These are phyloP conservation scores for Colletotrichum sp. DNA, from an alignment of 2,329 filamentous ascomycete genomes.

Conservation along the genomic window DNA sequence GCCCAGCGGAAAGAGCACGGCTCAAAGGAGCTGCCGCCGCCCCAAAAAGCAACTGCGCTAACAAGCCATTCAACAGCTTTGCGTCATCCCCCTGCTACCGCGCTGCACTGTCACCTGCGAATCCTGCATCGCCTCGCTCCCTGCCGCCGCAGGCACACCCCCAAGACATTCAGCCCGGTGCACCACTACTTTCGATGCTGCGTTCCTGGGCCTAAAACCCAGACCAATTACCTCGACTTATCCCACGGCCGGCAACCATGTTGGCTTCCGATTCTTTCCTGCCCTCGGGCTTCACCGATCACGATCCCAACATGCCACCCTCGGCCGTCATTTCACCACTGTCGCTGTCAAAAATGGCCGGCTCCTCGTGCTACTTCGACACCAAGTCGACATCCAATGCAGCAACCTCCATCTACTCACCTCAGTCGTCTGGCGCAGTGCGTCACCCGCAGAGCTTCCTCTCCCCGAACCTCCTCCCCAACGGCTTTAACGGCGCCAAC, in stretches of 20 bases:
- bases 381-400: constrained; percentile 24
- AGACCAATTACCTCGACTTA: not conserved
- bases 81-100: constrained; percentile 12
- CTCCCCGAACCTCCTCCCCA: constrained; percentile 24
- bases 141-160: not conserved
- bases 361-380: constrained; percentile 41
- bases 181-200: constrained; percentile 1
- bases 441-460: constrained; percentile 26
- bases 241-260: constrained; percentile 39
- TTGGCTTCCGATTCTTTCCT: constrained; percentile 47
- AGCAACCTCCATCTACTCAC: constrained; percentile 25
- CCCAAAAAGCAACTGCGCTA: constrained; percentile 13
- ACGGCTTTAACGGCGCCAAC: not conserved
- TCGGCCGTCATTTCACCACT: constrained; percentile 45
- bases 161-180: constrained; percentile 4
- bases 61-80: constrained; percentile 14
- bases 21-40: not conserved
- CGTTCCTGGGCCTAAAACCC: not conserved
- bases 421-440: constrained; percentile 25
- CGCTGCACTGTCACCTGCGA: not conserved
- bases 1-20: not conserved
- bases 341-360: constrained; percentile 33
- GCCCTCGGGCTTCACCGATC: constrained; percentile 42
- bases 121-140: constrained; percentile 1
- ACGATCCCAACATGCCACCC: constrained; percentile 31